These are phyloP conservation scores for Oropetium thomaeum DNA, from an alignment of 176 grass and related monocot genomes.

Conservation along the genomic window DNA sequence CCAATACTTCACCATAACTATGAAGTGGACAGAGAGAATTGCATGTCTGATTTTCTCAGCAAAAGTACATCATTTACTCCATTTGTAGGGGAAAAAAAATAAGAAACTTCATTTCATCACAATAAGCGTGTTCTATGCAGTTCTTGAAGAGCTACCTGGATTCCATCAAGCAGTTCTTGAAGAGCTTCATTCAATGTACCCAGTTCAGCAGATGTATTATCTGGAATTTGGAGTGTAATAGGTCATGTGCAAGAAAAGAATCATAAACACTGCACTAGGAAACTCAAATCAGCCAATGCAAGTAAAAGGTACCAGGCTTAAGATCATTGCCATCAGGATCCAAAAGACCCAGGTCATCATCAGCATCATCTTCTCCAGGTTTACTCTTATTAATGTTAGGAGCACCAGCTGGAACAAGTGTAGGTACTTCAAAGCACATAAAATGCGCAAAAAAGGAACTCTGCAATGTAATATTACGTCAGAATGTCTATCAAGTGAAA, in stretches of 20 bases:
- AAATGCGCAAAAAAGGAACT: slow-evolving; percentile 99
- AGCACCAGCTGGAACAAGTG: slow-evolving; percentile 63
- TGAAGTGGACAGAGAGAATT: neutral
- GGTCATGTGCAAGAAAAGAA: slow-evolving; percentile 10
- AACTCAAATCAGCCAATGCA: slow-evolving; percentile 18
- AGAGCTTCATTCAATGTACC: slow-evolving; percentile 83
- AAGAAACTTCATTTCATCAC: neutral
- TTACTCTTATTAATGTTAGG: slow-evolving; percentile 50
- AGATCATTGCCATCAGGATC: slow-evolving; percentile 85
- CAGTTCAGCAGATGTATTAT: slow-evolving; percentile 61
- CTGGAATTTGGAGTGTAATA: slow-evolving; percentile 43
- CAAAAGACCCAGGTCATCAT: slow-evolving; percentile 79
- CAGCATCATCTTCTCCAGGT: slow-evolving; percentile 49
- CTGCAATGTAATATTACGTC: slow-evolving; percentile 38
- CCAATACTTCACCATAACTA: slow-evolving; percentile 23
- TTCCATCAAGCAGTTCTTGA: slow-evolving; percentile 96
- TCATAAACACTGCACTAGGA: neutral
- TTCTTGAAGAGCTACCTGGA: slow-evolving; percentile 62
- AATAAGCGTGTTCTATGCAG: slow-evolving; percentile 2
- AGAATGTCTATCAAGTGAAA: slow-evolving; percentile 16
- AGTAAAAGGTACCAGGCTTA: slow-evolving; percentile 57
- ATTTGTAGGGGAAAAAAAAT: neutral
- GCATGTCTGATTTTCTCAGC: slow-evolving; percentile 1
- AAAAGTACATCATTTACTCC: neutral
- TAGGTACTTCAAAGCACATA: slow-evolving; percentile 97